These are phyloP conservation scores for Globisporangium barbulae DNA, from an alignment of 352 stramenopile genomes.

Conservation along the genomic window DNA sequence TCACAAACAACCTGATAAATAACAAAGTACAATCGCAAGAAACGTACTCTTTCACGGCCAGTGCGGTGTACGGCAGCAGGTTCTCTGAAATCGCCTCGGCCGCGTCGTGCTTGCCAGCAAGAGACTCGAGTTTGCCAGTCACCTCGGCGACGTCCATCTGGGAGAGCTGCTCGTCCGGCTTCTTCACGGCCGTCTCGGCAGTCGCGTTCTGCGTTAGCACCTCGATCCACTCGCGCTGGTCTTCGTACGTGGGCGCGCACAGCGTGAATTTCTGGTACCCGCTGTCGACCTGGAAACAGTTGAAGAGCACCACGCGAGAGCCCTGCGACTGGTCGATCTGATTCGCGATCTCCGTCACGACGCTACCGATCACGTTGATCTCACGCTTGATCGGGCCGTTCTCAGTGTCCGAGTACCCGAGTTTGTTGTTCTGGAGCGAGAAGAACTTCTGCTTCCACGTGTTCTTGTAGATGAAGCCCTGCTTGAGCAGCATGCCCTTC, in stretches of 20 bases:
- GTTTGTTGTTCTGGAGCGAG: slow-evolving; percentile 85
- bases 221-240: slow-evolving; percentile 88
- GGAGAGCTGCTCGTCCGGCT: slow-evolving; percentile 66
- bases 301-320: slow-evolving; percentile 78
- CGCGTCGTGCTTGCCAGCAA: slow-evolving; percentile 75
- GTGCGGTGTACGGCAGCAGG: slow-evolving; percentile 74
- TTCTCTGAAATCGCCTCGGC: slow-evolving; percentile 62
- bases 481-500: slow-evolving; percentile 83
- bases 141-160: slow-evolving; percentile 75
- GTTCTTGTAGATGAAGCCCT: slow-evolving; percentile 90
- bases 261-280: slow-evolving; percentile 82
- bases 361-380: slow-evolving; percentile 83
- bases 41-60: slow-evolving; percentile 87
- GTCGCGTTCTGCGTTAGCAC: slow-evolving; percentile 83
- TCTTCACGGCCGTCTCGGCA: slow-evolving; percentile 73
- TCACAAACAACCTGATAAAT: not conserved
- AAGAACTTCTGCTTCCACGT: slow-evolving; percentile 88
- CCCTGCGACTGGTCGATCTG: slow-evolving; percentile 88
- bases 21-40: not conserved
- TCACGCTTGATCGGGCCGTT: slow-evolving; percentile 84
- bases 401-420: slow-evolving; percentile 78
- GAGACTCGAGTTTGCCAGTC: slow-evolving; percentile 68
- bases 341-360: slow-evolving; percentile 80
- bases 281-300: slow-evolving; percentile 85
- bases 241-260: slow-evolving; percentile 80